Percentiles rank a stretch among this genome's conserved stretches.
Conservation (phyloP, 2,329 filamentous ascomycete genomes). For the Fusarium lyarnte region DNA sequence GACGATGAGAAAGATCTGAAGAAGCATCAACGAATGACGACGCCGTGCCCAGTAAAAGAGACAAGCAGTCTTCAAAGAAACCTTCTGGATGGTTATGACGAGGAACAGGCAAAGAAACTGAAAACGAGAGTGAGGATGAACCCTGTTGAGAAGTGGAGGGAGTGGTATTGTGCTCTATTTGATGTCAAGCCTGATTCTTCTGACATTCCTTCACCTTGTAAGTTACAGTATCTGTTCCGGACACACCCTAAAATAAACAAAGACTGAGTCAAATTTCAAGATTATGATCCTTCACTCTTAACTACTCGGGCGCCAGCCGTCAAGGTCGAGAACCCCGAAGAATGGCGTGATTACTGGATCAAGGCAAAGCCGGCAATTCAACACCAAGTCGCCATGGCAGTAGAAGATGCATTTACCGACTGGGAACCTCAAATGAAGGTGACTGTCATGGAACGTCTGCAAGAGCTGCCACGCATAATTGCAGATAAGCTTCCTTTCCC, state of each 20-base stretch:
- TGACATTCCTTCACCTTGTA: conserved; percentile 40
- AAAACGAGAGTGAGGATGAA: conserved; percentile 12
- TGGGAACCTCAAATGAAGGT: conserved; percentile 14
- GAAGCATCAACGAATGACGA: conserved; percentile 31
- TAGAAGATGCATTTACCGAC: conserved; percentile 7
- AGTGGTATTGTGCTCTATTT: conserved; percentile 35
- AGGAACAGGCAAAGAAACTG: conserved; percentile 35
- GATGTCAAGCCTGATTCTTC: conserved; percentile 22
- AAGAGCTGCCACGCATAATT: conserved; percentile 13
- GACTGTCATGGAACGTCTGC: conserved; percentile 10
- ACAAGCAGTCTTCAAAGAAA: conserved; percentile 10
- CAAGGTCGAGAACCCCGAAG: conserved; percentile 1
- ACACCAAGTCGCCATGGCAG: conserved; percentile 2
- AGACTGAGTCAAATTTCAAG: background rate
- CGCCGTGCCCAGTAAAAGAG: conserved; percentile 35
- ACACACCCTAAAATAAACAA: background rate
- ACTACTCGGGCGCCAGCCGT: background rate
- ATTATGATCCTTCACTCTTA: conserved; percentile 9
- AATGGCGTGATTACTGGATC: conserved; percentile 15
- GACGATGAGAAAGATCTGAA: conserved; percentile 30
- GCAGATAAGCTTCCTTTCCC: conserved; percentile 13
- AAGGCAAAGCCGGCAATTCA: conserved; percentile 16
- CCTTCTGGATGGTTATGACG: conserved; percentile 37
- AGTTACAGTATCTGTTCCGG: conserved; percentile 1
- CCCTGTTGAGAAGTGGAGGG: conserved; percentile 29